phyloP scores from a whole-genome alignment of 148 eudicot species.

The Silene conica region DNA sequence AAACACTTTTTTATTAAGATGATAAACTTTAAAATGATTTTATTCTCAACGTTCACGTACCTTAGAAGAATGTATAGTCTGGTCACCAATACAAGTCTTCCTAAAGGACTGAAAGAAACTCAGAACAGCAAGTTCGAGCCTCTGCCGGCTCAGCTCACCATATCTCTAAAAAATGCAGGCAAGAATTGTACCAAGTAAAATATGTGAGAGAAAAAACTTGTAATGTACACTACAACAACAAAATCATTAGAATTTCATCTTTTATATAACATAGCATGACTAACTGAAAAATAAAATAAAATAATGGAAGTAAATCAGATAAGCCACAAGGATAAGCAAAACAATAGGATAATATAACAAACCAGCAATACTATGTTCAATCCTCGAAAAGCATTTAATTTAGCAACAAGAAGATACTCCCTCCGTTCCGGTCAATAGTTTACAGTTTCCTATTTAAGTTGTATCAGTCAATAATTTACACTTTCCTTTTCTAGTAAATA shows the following conservation, averaged over 20 bases:
- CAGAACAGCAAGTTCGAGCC: constrained; percentile 86
- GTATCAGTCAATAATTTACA: no score
- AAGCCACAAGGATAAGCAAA: neutral
- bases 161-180: constrained; percentile 59
- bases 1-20: neutral
- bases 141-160: constrained; percentile 72
- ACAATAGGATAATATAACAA: neutral
- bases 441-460: no score
- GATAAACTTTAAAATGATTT: no score
- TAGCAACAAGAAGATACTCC: neutral
- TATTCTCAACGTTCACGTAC: constrained; percentile 29
- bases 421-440: no score
- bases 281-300: neutral
- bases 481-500: no score
- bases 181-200: neutral
- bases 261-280: neutral
- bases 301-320: neutral
- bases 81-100: constrained; percentile 78
- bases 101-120: constrained; percentile 70
- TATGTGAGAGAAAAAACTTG: neutral
- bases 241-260: neutral
- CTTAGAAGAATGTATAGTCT: constrained; percentile 78
- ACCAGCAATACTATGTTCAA: neutral
- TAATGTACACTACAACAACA: neutral
- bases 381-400: neutral